Percentiles rank a stretch among this genome's conserved stretches.
These are phyloP conservation scores for Zasmidium angulare DNA, from an alignment of 2,329 filamentous ascomycete genomes.

Conservation along the genomic window DNA sequence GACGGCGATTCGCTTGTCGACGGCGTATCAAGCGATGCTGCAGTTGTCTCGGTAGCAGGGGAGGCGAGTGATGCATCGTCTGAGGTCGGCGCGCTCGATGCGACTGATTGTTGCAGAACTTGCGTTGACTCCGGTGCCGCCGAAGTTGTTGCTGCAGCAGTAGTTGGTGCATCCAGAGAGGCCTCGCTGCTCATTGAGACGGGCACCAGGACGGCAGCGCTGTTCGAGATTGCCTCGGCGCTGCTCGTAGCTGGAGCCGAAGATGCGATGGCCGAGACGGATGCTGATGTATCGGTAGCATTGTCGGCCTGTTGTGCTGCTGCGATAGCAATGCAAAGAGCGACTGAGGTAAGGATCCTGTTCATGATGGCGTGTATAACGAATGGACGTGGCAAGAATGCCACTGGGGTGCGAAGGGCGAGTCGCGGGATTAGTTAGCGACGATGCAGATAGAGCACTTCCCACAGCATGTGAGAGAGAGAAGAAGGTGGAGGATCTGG, in stretches of 20 bases:
- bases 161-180: conserved; percentile 4
- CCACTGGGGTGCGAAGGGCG: conserved; percentile 5
- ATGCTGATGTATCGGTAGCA: not conserved
- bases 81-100: not conserved
- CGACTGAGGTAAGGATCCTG: conserved; percentile 7
- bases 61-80: not conserved
- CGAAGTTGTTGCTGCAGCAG: not conserved
- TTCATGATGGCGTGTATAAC: conserved; percentile 16
- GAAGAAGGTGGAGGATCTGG: not conserved
- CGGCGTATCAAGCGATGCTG: not conserved
- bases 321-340: conserved; percentile 12
- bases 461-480: not conserved
- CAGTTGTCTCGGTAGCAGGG: not conserved
- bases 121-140: not conserved
- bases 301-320: conserved; percentile 7
- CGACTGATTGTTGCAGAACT: not conserved
- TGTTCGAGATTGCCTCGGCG: not conserved
- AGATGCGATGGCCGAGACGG: not conserved
- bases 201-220: conserved; percentile 2
- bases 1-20: not conserved
- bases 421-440: not conserved
- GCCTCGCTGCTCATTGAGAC: conserved; percentile 6
- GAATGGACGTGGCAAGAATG: conserved; percentile 21
- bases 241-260: not conserved
- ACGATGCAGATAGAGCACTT: not conserved